Conservation (phyloP, 2,329 filamentous ascomycete species). For the Thielaviopsis musarum region DNA sequence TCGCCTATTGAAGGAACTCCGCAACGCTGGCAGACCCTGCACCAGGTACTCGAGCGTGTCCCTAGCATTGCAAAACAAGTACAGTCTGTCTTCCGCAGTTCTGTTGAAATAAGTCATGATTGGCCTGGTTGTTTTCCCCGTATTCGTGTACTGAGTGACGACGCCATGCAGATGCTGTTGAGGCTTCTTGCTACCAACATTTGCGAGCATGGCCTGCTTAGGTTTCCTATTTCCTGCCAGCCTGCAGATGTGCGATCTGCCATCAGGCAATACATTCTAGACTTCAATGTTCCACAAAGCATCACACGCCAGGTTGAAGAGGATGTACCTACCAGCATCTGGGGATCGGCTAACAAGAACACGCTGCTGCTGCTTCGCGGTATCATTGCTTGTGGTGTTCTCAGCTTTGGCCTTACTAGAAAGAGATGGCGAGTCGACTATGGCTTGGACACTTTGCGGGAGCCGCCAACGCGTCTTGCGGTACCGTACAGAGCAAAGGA, state of each 20-base stretch:
- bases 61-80: conserved; percentile 17
- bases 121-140: conserved; percentile 26
- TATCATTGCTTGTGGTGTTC: conserved; percentile 36
- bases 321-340: conserved; percentile 18
- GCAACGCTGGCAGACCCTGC: conserved; percentile 37
- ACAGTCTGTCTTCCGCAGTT: conserved; percentile 18
- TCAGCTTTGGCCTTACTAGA: conserved; percentile 33
- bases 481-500: conserved; percentile 47
- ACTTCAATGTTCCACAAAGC: conserved; percentile 15
- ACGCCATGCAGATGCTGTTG: conserved; percentile 13
- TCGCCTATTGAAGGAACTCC: conserved; percentile 32
- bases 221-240: conserved; percentile 26
- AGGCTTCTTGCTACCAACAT: conserved; percentile 23
- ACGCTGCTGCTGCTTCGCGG: conserved; percentile 34
- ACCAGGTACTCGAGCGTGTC: conserved; percentile 33
- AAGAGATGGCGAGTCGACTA: conserved; percentile 53
- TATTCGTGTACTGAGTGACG: conserved; percentile 27
- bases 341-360: conserved; percentile 18
- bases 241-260: conserved; percentile 17
- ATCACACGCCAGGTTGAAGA: conserved; percentile 23
- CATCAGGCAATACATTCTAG: conserved; percentile 28
- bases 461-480: conserved; percentile 28
- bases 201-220: conserved; percentile 24
- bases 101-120: conserved; percentile 25
- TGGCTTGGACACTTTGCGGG: conserved; percentile 30